Conservation (phyloP, 345 rosid genomes). For the Adansonia digitata region DNA sequence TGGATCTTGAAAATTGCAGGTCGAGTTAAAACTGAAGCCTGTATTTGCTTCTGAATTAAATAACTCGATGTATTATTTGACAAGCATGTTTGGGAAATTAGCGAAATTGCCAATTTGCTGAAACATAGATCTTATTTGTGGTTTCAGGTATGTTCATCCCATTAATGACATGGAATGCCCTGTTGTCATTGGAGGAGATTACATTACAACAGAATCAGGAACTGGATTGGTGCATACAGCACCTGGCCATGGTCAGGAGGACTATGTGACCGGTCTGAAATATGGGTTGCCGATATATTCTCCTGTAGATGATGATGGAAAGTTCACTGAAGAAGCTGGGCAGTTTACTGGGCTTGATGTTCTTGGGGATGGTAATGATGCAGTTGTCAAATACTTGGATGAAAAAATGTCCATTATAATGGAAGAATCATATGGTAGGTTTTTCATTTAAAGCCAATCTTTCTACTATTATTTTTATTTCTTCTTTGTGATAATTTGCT, state of each 20-base stretch:
- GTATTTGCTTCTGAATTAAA: not conserved
- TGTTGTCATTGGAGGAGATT: slow-evolving; percentile 87
- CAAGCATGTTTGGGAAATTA: not conserved
- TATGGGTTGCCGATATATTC: slow-evolving; percentile 76
- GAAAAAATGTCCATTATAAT: slow-evolving; percentile 56
- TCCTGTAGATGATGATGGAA: slow-evolving; percentile 90
- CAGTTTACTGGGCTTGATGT: slow-evolving; percentile 85
- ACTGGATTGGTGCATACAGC: slow-evolving; percentile 98
- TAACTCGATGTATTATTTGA: not conserved
- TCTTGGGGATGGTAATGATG: slow-evolving; percentile 84
- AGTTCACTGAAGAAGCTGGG: slow-evolving; percentile 88
- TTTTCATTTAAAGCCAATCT: not conserved
- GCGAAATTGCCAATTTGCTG: slow-evolving; percentile 1
- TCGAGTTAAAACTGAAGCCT: slow-evolving; percentile 22
- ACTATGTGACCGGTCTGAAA: slow-evolving; percentile 78
- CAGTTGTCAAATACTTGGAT: slow-evolving; percentile 76
- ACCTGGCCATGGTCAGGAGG: slow-evolving; percentile 99
- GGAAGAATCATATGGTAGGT: slow-evolving; percentile 89
- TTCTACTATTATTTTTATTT: not conserved
- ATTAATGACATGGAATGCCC: slow-evolving; percentile 67
- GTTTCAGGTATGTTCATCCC: slow-evolving; percentile 80
- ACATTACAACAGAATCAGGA: slow-evolving; percentile 97
- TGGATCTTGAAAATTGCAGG: slow-evolving; percentile 95
- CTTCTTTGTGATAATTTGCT: slow-evolving; percentile 9
- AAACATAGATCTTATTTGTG: slow-evolving; percentile 16